Conservation (phyloP, 2,329 filamentous ascomycete species). For the Colletotrichum liaoningense region DNA sequence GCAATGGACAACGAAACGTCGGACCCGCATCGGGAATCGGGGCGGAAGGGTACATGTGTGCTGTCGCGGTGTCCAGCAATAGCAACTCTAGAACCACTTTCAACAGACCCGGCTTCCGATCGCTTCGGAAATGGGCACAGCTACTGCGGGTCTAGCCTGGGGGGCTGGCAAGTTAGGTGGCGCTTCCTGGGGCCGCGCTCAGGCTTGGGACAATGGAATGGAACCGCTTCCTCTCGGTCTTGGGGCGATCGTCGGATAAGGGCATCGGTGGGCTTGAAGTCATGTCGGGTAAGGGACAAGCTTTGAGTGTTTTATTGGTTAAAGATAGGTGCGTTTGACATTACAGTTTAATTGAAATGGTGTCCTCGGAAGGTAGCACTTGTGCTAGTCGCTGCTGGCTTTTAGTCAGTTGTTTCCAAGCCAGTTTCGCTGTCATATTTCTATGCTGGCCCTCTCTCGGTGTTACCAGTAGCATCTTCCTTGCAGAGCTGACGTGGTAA, state of each 20-base stretch:
- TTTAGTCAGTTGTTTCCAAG: neutral
- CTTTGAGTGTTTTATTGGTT: neutral
- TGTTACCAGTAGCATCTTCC: neutral
- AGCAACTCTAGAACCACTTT: neutral
- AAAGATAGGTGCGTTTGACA: neutral
- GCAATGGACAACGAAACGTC: constrained; percentile 16
- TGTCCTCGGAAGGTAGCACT: neutral
- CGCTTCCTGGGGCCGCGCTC: neutral
- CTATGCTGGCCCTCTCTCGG: neutral
- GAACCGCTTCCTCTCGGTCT: neutral
- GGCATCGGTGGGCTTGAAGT: neutral
- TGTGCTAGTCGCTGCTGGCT: neutral
- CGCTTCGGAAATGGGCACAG: constrained; percentile 3
- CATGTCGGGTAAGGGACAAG: constrained; percentile 23
- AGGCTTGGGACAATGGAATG: neutral
- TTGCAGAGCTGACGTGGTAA: neutral
- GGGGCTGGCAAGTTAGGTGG: neutral
- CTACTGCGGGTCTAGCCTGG: neutral
- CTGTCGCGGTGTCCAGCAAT: neutral
- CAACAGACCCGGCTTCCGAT: constrained; percentile 15
- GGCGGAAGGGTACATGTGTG: neutral
- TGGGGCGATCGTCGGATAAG: constrained; percentile 20
- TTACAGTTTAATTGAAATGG: neutral
- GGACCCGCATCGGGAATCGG: constrained; percentile 26
- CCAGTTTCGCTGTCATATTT: neutral